Percentiles rank a stretch among this genome's conserved stretches.
These are phyloP conservation scores for Shiraia sp. DNA, from an alignment of 2,329 filamentous ascomycete genomes.

Conservation along the genomic window DNA sequence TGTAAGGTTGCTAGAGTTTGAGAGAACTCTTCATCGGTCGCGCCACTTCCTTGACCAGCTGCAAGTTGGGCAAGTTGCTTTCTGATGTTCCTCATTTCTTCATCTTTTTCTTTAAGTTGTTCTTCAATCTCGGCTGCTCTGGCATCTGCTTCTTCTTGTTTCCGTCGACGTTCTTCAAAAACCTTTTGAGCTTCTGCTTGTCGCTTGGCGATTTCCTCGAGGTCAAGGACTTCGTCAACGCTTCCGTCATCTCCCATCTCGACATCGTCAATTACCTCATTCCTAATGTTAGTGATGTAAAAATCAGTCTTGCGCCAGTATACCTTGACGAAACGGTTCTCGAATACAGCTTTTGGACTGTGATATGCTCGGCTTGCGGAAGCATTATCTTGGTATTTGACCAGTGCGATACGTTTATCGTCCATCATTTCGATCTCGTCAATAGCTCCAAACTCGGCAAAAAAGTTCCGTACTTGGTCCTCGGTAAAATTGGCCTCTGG, in stretches of 20 bases:
- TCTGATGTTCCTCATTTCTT: conserved; percentile 65
- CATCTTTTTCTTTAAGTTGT: conserved; percentile 65
- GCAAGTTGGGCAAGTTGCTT: conserved; percentile 62
- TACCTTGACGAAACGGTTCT: conserved; percentile 84
- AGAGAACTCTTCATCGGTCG: conserved; percentile 14
- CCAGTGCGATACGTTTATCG: conserved; percentile 68
- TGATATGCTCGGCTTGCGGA: conserved; percentile 71
- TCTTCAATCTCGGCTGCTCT: conserved; percentile 67
- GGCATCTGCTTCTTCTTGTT: conserved; percentile 65
- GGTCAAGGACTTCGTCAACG: conserved; percentile 61
- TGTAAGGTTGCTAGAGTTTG: conserved; percentile 28
- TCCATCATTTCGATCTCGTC: conserved; percentile 66
- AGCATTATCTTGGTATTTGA: conserved; percentile 69
- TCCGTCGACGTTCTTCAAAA: conserved; percentile 67
- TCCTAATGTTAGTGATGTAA: neutral
- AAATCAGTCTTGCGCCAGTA: conserved; percentile 68
- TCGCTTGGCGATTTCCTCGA: conserved; percentile 68
- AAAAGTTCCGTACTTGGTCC: conserved; percentile 68
- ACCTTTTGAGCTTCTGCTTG: conserved; percentile 74
- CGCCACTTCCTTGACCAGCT: conserved; percentile 23
- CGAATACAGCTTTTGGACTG: conserved; percentile 79
- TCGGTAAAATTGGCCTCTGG: conserved; percentile 72
- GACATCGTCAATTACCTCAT: too few relatives aligned
- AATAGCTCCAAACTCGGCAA: conserved; percentile 71
- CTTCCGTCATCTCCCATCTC: conserved; percentile 10